phyloP scores from a whole-genome alignment of 2,329 filamentous ascomycete species.

The Pseudocercospora eumusae region DNA sequence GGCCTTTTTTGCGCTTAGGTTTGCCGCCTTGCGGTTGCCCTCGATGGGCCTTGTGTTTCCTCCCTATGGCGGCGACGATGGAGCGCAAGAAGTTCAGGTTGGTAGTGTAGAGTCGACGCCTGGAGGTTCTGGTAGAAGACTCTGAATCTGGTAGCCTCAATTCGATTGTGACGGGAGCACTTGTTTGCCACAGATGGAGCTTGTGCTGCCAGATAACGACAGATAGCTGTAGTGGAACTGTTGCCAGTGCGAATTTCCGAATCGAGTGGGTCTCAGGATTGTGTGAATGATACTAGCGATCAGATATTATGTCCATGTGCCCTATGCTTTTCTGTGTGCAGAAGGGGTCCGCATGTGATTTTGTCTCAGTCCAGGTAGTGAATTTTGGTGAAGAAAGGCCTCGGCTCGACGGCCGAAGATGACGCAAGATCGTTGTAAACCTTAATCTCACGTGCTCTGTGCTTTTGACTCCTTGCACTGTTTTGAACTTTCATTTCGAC shows the following conservation, averaged over 20 bases:
- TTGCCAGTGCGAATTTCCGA: slow-evolving; percentile 17
- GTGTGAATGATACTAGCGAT: not conserved
- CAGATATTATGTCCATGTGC: not conserved
- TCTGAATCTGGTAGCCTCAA: not conserved
- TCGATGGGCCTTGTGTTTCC: slow-evolving; percentile 51
- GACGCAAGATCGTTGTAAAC: not conserved
- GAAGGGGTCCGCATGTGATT: slow-evolving; percentile 1
- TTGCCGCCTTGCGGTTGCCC: slow-evolving; percentile 36
- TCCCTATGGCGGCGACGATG: slow-evolving; percentile 51
- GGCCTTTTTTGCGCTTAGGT: slow-evolving; percentile 29
- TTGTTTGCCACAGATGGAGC: slow-evolving; percentile 17
- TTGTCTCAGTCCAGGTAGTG: not conserved
- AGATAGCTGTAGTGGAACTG: slow-evolving; percentile 4
- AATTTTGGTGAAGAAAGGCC: not conserved
- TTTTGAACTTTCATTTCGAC: not conserved
- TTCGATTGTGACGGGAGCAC: slow-evolving; percentile 1
- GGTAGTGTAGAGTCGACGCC: slow-evolving; percentile 8
- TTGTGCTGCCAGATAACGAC: slow-evolving; percentile 13
- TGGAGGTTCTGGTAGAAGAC: not conserved
- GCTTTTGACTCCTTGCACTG: not conserved
- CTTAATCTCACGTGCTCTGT: not conserved
- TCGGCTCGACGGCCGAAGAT: not conserved
- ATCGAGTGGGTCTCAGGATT: too few relatives aligned
- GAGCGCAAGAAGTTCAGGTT: slow-evolving; percentile 20
- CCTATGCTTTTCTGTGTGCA: not conserved